These are phyloP conservation scores for Metschnikowia sp. DNA, from an alignment of 805 yeast genomes.

Conservation along the genomic window DNA sequence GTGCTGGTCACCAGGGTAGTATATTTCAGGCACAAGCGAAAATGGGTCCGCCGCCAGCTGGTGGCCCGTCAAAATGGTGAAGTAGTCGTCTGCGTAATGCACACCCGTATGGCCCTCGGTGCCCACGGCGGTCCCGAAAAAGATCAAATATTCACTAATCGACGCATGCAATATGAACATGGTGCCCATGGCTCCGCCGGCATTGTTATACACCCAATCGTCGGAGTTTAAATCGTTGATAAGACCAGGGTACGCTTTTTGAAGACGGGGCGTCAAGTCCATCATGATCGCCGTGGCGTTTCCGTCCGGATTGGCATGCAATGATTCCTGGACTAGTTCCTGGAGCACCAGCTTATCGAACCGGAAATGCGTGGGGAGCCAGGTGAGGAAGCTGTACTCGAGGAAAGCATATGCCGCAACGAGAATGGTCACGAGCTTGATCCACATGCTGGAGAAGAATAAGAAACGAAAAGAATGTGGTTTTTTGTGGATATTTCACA, in stretches of 20 bases:
- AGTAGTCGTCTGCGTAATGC: slow-evolving; percentile 96
- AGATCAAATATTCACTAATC: slow-evolving; percentile 83
- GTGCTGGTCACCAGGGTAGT: slow-evolving; percentile 83
- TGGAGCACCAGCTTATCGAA: slow-evolving; percentile 68
- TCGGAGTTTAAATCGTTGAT: slow-evolving; percentile 70
- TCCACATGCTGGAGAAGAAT: slow-evolving; percentile 10
- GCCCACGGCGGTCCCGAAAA: slow-evolving; percentile 91
- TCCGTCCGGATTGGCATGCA: slow-evolving; percentile 51
- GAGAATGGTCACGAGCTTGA: slow-evolving; percentile 18
- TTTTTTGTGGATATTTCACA: too few relatives aligned
- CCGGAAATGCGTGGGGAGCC: slow-evolving; percentile 68
- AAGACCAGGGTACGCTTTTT: slow-evolving; percentile 62
- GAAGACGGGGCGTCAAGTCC: slow-evolving; percentile 48
- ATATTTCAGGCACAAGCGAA: slow-evolving; percentile 63
- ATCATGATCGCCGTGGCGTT: slow-evolving; percentile 61
- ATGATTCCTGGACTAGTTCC: slow-evolving; percentile 51
- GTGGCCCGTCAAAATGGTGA: slow-evolving; percentile 80
- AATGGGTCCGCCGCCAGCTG: slow-evolving; percentile 71
- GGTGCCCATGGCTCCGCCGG: slow-evolving; percentile 98
- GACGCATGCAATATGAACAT: slow-evolving; percentile 96
- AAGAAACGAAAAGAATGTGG: too few relatives aligned
- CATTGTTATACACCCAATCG: slow-evolving; percentile 96
- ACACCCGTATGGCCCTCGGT: slow-evolving; percentile 96
- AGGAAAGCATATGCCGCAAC: slow-evolving; percentile 30
- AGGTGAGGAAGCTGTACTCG: slow-evolving; percentile 46